Conservation (phyloP, 805 yeast species). For the Candida chilensis region DNA sequence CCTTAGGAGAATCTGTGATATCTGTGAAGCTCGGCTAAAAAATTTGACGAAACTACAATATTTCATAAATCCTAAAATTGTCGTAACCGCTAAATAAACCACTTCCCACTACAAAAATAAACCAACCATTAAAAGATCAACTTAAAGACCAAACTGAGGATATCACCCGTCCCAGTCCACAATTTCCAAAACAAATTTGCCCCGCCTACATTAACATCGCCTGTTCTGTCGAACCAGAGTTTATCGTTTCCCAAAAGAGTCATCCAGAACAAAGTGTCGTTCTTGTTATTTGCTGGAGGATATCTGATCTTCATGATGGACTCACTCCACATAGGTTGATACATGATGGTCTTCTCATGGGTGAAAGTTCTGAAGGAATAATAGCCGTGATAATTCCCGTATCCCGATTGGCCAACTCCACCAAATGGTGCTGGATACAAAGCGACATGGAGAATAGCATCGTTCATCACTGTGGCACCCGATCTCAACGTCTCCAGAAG, state of each 20-base stretch:
- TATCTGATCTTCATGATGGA: conserved; percentile 46
- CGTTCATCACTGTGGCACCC: conserved; percentile 30
- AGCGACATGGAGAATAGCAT: conserved; percentile 26
- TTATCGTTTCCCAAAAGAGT: no score
- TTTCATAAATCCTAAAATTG: no score
- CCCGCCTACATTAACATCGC: no score
- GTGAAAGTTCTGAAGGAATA: conserved; percentile 45
- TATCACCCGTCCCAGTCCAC: no score
- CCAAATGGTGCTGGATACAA: conserved; percentile 35
- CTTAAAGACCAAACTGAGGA: no score
- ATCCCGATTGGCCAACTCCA: conserved; percentile 31
- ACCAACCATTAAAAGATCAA: no score
- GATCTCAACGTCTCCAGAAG: conserved; percentile 23
- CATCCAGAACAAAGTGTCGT: conserved; percentile 13
- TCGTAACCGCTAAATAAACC: no score
- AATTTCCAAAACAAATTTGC: no score
- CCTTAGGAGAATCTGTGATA: no score
- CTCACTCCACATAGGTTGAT: conserved; percentile 62
- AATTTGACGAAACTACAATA: no score
- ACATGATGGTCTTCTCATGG: conserved; percentile 61
- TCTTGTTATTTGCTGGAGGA: conserved; percentile 43
- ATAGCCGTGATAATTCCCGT: conserved; percentile 32
- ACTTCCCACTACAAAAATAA: no score
- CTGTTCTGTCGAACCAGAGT: conserved; percentile 24
- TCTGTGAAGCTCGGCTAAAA: no score